Base-by-base conservation (phyloP, 768 basidiomycete species). In the Suillus sp. region DNA sequence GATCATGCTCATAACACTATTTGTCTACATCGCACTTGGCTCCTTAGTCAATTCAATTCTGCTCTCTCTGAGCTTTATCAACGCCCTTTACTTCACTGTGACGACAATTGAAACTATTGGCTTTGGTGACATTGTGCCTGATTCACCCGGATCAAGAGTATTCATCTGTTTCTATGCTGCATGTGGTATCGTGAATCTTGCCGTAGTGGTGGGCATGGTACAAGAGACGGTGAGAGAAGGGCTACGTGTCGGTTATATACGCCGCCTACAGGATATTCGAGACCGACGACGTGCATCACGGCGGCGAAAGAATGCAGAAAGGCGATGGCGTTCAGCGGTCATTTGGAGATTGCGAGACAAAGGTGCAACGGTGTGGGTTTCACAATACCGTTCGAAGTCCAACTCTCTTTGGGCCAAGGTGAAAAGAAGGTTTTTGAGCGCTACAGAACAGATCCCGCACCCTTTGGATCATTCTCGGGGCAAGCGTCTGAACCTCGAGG, bases 41-140 rank as follows among this genome's bases (percentile, higher is more conserved):
- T 84, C 88, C 0, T 78, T 92, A 16, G 74, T 85, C 56, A 82
- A 86, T 69, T 77, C 84, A 0, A 73, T 85, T 62, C 73, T 88
- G 50, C 69, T 79, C 27, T 60, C 81, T 4, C 80, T 91, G 37
- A 73, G 79, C 22, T 95, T 91, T 72, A 81, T 93, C 67, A 79
- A 92, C 70, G 87, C 86, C 1, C 78, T 94, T n/a, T 93, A 92
- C 71, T 93, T 92, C 69, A 85, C 87, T 9, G 80, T 91, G 43
- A 85, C 86, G 20, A 83, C 89, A 4, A 88, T 93, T 64, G 89
- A 92, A 72, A 89, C 86, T 8, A 80, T 88, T 16, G 85, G 84
- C 74, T 92, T 92, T 69, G 92, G 92, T n/a, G 92, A 93, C 69
- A 87, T 92, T 60, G 72, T 77, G 11, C 90, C 91, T 3, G 59